Percentiles rank a stretch among this genome's conserved stretches.
These are phyloP conservation scores for Silene conica DNA, from an alignment of 148 eudicot genomes.

Conservation along the genomic window DNA sequence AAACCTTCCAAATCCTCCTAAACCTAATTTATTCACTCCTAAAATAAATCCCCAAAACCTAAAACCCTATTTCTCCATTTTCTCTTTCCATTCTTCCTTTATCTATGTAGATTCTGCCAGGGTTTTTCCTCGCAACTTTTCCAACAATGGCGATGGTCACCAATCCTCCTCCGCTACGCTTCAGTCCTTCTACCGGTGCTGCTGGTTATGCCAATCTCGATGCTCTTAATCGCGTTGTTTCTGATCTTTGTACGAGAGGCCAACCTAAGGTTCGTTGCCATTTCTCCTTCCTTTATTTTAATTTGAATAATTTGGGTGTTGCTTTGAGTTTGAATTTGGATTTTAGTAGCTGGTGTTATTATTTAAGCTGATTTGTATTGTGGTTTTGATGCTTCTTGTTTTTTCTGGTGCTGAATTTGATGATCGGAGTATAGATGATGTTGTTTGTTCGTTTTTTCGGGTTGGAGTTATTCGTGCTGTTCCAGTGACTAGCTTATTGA, in stretches of 20 bases:
- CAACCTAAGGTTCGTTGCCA: conserved; percentile 55
- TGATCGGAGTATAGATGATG: neutral
- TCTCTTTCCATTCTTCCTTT: neutral
- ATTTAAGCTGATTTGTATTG: neutral
- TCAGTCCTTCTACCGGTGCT: conserved; percentile 34
- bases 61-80: conserved; percentile 8
- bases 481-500: neutral
- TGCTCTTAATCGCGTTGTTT: conserved; percentile 70
- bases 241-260: conserved; percentile 74
- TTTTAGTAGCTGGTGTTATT: too few relatives aligned
- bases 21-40: neutral
- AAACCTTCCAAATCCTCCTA: neutral
- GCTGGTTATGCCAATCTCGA: conserved; percentile 62
- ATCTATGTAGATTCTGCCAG: conserved; percentile 16
- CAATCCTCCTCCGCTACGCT: conserved; percentile 51
- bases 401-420: neutral
- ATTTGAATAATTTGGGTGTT: neutral
- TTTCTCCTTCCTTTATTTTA: neutral
- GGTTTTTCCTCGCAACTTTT: conserved; percentile 10
- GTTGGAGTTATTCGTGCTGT: neutral
- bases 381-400: neutral
- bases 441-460: neutral
- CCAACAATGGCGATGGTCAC: conserved; percentile 30
- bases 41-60: conserved; percentile 9
- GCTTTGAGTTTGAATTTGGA: neutral